Evolutionary conservation across 75 land plant genomes (phyloP).

Genomic region (Picea sitchensis): DNA sequence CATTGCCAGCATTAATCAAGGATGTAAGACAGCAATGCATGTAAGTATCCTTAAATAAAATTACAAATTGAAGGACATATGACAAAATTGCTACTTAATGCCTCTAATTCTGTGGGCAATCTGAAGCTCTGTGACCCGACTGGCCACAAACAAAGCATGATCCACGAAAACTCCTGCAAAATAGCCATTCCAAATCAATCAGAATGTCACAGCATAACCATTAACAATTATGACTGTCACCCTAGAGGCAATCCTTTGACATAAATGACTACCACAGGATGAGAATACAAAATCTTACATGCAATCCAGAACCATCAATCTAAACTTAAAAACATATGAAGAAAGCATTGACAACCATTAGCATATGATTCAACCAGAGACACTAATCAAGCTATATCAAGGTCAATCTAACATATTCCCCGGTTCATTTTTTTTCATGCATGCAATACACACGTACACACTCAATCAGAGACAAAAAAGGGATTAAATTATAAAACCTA

Average conservation of each 20-base stretch:
- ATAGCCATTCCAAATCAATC: neutral
- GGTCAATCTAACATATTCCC: neutral
- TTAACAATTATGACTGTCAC: neutral
- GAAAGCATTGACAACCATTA: neutral
- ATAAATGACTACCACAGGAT: neutral
- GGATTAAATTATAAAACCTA: neutral
- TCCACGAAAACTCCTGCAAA: constrained; percentile 52
- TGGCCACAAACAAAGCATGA: constrained; percentile 57
- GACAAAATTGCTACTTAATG: neutral
- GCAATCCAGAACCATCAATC: no score
- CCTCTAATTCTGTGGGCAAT: constrained; percentile 31
- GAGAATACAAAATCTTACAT: neutral
- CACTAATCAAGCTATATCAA: neutral
- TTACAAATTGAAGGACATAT: no score
- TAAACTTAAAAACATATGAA: neutral
- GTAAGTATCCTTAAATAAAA: no score
- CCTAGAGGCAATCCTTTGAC: neutral
- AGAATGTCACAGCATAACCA: neutral
- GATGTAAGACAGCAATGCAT: no score
- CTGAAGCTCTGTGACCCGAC: constrained; percentile 59
- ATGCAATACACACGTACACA: neutral
- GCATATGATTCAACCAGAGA: neutral
- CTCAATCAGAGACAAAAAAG: neutral
- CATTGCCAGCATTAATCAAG: no score
- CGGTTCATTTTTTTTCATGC: neutral